A percentile compares a stretch with the other conserved stretches of the same genome.
These are phyloP conservation scores for Urostyla sp. DNA, from an alignment of 73 alveolate genomes.

Conservation along the genomic window DNA sequence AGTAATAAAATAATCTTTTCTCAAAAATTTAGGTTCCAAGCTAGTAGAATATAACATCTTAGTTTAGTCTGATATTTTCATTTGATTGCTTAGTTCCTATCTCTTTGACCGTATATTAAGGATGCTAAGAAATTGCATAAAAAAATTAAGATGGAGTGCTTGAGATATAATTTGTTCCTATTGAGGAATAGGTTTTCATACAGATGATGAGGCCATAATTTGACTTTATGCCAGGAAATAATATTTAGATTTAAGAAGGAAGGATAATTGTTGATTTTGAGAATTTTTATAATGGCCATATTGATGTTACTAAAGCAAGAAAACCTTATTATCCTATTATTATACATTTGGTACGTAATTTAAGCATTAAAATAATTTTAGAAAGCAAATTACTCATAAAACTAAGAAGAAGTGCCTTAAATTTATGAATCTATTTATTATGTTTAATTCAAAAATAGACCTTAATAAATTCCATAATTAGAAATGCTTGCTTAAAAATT, in stretches of 20 bases:
- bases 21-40: neutral
- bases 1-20: neutral
- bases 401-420: neutral
- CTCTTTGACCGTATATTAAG: neutral
- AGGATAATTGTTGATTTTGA: neutral
- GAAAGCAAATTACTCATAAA: neutral
- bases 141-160: neutral
- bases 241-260: neutral
- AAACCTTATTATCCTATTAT: conserved; percentile 7
- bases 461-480: neutral
- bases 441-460: neutral
- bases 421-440: conserved; percentile 12
- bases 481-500: neutral
- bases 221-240: neutral
- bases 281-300: neutral
- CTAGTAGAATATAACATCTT: neutral
- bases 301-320: conserved; percentile 25
- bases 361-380: neutral
- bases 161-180: neutral
- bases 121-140: conserved; percentile 1
- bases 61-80: neutral
- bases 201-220: neutral
- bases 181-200: neutral
- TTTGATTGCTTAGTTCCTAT: neutral
- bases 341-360: conserved; percentile 14